Conservation (phyloP, 2,329 filamentous ascomycete species). For the Botrytis galanthina region DNA sequence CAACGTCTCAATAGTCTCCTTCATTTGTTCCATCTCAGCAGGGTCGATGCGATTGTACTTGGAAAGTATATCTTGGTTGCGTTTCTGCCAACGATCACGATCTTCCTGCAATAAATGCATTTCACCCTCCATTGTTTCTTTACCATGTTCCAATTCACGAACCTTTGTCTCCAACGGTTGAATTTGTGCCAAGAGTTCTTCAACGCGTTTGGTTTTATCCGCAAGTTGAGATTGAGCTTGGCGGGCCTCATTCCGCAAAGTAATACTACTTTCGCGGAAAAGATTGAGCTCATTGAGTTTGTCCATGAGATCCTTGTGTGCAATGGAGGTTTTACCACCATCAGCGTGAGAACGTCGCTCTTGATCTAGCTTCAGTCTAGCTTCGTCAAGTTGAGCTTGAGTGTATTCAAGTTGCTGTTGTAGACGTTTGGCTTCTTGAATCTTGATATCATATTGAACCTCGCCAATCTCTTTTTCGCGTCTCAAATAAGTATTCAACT, state of each 20-base stretch:
- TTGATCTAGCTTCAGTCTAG: conserved; percentile 83
- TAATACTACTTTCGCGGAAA: conserved; percentile 91
- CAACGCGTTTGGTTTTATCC: conserved; percentile 71
- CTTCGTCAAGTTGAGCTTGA: conserved; percentile 84
- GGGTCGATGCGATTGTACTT: conserved; percentile 96
- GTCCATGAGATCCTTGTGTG: conserved; percentile 87
- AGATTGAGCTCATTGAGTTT: conserved; percentile 95
- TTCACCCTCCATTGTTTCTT: conserved; percentile 66
- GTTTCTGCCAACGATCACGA: conserved; percentile 91
- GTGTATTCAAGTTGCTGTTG: conserved; percentile 88
- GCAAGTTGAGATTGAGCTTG: conserved; percentile 73
- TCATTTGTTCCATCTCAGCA: conserved; percentile 85
- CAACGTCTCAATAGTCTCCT: conserved; percentile 67
- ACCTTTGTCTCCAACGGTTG: conserved; percentile 80
- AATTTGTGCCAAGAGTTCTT: conserved; percentile 71
- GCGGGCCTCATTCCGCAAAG: conserved; percentile 80
- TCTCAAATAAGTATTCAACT: conserved; percentile 86
- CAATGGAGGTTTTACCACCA: conserved; percentile 68
- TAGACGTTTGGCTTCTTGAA: conserved; percentile 82
- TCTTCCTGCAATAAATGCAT: conserved; percentile 87
- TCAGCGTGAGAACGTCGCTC: conserved; percentile 77
- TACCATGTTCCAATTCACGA: conserved; percentile 77
- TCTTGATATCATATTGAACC: conserved; percentile 88
- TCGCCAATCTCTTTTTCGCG: conserved; percentile 98
- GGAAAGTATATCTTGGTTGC: conserved; percentile 90